phyloP scores from a whole-genome alignment of 257 asterid genomes.

The Catharanthus roseus region DNA sequence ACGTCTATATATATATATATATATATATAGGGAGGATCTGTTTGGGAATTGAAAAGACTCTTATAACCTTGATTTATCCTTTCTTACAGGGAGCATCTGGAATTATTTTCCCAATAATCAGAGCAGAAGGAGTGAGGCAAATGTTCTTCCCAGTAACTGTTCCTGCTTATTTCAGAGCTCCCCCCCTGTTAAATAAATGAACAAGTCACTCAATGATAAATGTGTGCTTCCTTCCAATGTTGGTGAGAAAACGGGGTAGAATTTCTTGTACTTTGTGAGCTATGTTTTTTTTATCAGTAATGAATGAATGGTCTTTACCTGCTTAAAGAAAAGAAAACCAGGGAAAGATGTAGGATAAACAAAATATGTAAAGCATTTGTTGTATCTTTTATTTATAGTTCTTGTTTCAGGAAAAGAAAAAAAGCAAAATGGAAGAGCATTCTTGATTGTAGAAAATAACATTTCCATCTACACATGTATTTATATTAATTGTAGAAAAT shows the following conservation, averaged over 20 bases:
- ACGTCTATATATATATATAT: no score
- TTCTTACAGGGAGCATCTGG: conserved; percentile 52
- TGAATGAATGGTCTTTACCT: background rate
- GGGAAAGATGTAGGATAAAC: conserved; percentile 5
- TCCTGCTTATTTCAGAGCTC: conserved; percentile 70
- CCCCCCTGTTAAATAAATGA: conserved; percentile 33
- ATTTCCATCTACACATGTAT: background rate
- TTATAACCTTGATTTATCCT: background rate
- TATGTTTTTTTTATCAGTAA: background rate
- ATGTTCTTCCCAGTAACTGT: conserved; percentile 76
- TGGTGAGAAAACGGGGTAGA: background rate
- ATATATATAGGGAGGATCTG: no score
- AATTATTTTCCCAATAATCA: conserved; percentile 65
- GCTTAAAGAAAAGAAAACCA: background rate
- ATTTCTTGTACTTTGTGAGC: background rate
- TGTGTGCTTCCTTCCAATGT: background rate
- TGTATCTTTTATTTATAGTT: background rate
- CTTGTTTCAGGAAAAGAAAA: background rate
- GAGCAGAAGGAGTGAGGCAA: conserved; percentile 64
- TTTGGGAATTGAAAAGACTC: background rate
- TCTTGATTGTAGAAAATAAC: background rate
- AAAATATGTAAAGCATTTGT: background rate
- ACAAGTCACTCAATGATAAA: background rate
- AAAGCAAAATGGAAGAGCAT: background rate
- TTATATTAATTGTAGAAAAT: background rate